Evolutionary conservation across 2,329 filamentous ascomycete species (phyloP).

Genomic region (Microcyclosporella mali): DNA sequence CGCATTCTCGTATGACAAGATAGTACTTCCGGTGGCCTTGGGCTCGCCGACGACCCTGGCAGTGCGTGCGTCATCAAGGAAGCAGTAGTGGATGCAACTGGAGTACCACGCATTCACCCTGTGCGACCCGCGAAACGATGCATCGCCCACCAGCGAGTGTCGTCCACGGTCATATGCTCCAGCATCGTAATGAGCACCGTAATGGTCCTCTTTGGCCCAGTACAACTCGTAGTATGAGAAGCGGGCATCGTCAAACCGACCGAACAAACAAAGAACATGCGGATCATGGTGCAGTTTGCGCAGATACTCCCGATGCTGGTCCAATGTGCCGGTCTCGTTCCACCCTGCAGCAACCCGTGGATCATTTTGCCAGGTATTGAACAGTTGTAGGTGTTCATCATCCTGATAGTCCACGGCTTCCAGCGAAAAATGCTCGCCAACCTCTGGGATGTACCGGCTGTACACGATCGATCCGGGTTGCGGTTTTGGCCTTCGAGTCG

Average conservation of each 20-base stretch:
- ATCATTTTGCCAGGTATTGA: constrained; percentile 79
- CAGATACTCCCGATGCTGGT: constrained; percentile 68
- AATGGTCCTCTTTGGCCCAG: constrained; percentile 62
- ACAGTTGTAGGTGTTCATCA: constrained; percentile 59
- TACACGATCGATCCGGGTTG: constrained; percentile 64
- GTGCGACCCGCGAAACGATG: constrained; percentile 49
- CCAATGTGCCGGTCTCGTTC: constrained; percentile 71
- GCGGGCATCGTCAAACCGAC: constrained; percentile 61
- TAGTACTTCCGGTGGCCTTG: constrained; percentile 61
- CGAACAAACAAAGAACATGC: constrained; percentile 65
- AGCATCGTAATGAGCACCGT: constrained; percentile 53
- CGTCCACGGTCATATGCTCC: constrained; percentile 54
- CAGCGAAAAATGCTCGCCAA: constrained; percentile 71
- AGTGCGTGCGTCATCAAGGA: constrained; percentile 54
- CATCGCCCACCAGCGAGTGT: constrained; percentile 55
- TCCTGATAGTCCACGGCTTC: constrained; percentile 64
- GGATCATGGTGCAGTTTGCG: constrained; percentile 62
- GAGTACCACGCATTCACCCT: constrained; percentile 55
- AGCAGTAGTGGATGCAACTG: constrained; percentile 53
- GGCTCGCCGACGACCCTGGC: constrained; percentile 60
- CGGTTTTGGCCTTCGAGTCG: constrained; percentile 65
- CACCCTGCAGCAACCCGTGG: constrained; percentile 73
- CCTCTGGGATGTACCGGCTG: constrained; percentile 70
- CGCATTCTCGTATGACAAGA: constrained; percentile 68
- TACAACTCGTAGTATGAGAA: constrained; percentile 80